Conservation (phyloP, 176 grass and related monocot species). For the Paspalum notatum region DNA sequence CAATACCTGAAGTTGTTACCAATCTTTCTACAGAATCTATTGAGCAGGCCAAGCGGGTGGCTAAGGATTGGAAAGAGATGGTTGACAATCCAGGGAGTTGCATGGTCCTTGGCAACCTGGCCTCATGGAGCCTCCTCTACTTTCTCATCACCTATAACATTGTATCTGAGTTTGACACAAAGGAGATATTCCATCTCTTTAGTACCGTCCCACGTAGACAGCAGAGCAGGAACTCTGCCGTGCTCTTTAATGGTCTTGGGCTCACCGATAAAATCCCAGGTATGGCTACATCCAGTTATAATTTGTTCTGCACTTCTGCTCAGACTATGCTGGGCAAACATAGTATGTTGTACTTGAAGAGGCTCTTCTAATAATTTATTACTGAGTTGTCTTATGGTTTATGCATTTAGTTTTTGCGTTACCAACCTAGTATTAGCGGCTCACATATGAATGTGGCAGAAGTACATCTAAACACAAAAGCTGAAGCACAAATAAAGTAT, state of each 20-base stretch:
- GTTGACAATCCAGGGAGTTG: no score
- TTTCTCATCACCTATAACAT: slow-evolving; percentile 50
- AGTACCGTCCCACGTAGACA: slow-evolving; percentile 22
- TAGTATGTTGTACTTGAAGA: neutral
- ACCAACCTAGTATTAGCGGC: neutral
- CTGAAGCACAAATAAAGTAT: no score
- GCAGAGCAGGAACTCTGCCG: neutral
- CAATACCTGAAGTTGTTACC: slow-evolving; percentile 4
- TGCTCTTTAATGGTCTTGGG: slow-evolving; percentile 36
- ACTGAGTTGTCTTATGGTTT: neutral
- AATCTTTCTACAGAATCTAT: neutral
- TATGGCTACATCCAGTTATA: slow-evolving; percentile 10
- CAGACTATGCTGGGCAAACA: neutral
- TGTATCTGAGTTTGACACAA: slow-evolving; percentile 31
- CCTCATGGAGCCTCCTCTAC: no score
- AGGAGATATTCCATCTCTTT: slow-evolving; percentile 33
- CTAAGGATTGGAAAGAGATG: no score
- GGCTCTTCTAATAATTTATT: neutral
- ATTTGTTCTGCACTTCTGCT: neutral
- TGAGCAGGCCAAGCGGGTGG: slow-evolving; percentile 38
- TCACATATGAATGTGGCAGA: neutral
- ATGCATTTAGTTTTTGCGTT: neutral
- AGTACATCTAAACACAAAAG: no score
- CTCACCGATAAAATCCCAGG: slow-evolving; percentile 36
- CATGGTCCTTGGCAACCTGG: no score